Base-by-base conservation (phyloP, 2,329 filamentous ascomycete species). In the Nothophoma quercina region DNA sequence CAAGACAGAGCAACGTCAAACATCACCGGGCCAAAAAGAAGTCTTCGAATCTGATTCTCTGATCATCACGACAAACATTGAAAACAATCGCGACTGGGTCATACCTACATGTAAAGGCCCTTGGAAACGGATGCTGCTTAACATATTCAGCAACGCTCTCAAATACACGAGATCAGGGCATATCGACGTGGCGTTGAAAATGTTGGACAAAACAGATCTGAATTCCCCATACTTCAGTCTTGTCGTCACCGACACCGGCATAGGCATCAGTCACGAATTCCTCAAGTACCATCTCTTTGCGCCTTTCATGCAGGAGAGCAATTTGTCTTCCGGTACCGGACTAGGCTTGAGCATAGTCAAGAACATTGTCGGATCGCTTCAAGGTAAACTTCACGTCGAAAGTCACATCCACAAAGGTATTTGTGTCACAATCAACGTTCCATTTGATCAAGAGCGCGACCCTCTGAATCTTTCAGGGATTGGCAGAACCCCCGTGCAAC, bases 201-300 rank as follows among this genome's bases (percentile, higher is more conserved):
- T 48, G 0, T 16, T 33, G n/a, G 30, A 33, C 4, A 5, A 18
- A 16, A 13, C 42, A n/a, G 51, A 56, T 2, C 13, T 13, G 5
- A 13, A 10, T 13, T 15, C 34, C 8, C 34, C 18, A n/a, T 52
- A 49, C n/a, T 55, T 65, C n/a, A 57, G 26, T 29, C 51, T 85
- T n/a, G 56, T 54, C 16, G 62, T 67, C 25, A 41, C 51, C 16
- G 65, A 68, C 33, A 62, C 62, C 1, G 65, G 65, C 4, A 56
- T 54, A 15, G 65, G 65, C n/a, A 68, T 68, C 56, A 62, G 56
- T 16, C 30, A 41, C 15, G 59, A 64, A 15, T 68, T 60, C 29
- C 51, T 65, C 16, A 41, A 60, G 49, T 48, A 56, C 16, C 46
- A 57, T 21, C 36, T 67, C 18, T 67, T 58, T 26, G 58, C 53